Percentiles rank a stretch among this genome's conserved stretches.
phyloP scores from a whole-genome alignment of 2,329 filamentous ascomycete genomes.

The Colletotrichum abscissum region DNA sequence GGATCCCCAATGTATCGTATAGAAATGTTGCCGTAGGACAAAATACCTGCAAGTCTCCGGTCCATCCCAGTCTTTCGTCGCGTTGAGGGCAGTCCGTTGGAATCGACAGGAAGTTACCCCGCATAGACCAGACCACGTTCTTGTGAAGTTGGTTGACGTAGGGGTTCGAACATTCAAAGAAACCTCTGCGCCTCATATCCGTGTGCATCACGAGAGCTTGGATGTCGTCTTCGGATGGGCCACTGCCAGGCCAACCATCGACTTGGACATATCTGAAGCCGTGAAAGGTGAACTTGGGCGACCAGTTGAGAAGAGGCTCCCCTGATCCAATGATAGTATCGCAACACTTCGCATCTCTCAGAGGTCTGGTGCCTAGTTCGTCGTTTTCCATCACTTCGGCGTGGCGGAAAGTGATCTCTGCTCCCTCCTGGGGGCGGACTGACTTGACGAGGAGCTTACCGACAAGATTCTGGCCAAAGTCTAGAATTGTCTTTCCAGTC shows the following conservation, averaged over 20 bases:
- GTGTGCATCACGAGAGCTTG: conserved; percentile 25
- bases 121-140: conserved; percentile 28
- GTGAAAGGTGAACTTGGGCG: conserved; percentile 57
- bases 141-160: conserved; percentile 26
- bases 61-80: conserved; percentile 29
- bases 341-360: conserved; percentile 47
- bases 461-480: conserved; percentile 58
- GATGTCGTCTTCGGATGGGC: neutral
- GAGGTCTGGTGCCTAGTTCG: conserved; percentile 51
- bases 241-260: conserved; percentile 45
- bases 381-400: conserved; percentile 56
- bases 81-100: conserved; percentile 34
- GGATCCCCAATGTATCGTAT: conserved; percentile 15
- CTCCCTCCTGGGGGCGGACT: conserved; percentile 36
- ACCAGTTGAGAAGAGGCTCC: neutral
- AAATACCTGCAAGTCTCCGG: conserved; percentile 26
- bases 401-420: conserved; percentile 45
- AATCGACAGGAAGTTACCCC: conserved; percentile 32
- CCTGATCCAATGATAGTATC: neutral
- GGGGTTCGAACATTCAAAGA: conserved; percentile 20
- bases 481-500: conserved; percentile 50
- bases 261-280: conserved; percentile 62
- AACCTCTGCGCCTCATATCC: conserved; percentile 20
- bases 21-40: conserved; percentile 18
- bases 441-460: conserved; percentile 45